Percentiles rank a stretch among this genome's conserved stretches.
Evolutionary conservation across 2,329 filamentous ascomycete species (phyloP).

Genomic region (Laburnicola sp.): DNA sequence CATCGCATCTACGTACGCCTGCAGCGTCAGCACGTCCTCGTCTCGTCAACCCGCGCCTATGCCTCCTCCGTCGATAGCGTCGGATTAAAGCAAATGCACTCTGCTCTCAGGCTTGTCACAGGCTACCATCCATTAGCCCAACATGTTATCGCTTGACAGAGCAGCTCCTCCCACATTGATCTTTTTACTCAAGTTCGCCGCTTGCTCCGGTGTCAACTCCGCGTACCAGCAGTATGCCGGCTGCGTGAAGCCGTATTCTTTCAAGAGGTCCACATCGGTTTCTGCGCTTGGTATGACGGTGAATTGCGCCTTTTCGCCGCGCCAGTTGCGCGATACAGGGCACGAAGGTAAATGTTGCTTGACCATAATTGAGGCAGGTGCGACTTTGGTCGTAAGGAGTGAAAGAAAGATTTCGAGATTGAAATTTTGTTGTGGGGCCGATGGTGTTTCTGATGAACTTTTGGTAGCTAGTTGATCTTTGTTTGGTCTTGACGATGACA

Average conservation of each 20-base stretch:
- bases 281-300: background rate
- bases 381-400: no score
- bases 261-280: background rate
- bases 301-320: background rate
- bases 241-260: background rate
- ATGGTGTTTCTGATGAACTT: no score
- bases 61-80: background rate
- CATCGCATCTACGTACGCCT: no score
- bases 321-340: background rate
- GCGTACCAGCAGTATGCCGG: background rate
- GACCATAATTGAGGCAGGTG: background rate
- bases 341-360: background rate
- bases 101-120: background rate
- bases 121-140: background rate
- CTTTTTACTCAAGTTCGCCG: background rate
- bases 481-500: no score
- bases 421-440: no score
- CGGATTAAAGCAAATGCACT: background rate
- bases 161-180: no score
- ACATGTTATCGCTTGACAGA: background rate
- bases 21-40: no score
- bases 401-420: no score
- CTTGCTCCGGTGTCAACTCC: background rate
- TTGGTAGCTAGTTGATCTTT: no score
- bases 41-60: no score